These are phyloP conservation scores for Phytophthora vignae DNA, from an alignment of 352 stramenopile genomes.

Conservation along the genomic window DNA sequence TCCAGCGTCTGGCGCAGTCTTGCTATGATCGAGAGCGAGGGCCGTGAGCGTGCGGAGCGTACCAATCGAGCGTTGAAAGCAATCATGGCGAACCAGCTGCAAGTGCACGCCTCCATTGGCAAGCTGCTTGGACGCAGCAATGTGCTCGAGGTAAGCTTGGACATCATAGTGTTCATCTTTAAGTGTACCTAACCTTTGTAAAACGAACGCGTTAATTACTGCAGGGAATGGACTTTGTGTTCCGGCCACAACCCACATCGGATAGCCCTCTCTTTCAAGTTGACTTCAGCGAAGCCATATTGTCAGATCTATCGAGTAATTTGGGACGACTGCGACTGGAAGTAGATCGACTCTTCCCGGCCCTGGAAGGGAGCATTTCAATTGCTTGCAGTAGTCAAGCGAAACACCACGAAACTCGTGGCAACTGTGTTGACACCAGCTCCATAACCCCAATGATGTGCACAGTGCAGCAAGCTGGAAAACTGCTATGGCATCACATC, in stretches of 20 bases:
- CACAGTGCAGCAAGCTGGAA: slow-evolving; percentile 14
- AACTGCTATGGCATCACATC: slow-evolving; percentile 36
- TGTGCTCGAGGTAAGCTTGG: slow-evolving; percentile 14
- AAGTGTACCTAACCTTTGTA: neutral
- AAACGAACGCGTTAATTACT: neutral
- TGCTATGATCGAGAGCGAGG: slow-evolving; percentile 25
- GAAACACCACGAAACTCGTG: neutral
- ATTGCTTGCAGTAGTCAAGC: slow-evolving; percentile 17
- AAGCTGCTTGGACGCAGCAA: slow-evolving; percentile 26
- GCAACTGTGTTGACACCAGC: slow-evolving; percentile 25
- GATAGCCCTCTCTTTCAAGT: slow-evolving; percentile 11
- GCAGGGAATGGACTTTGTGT: slow-evolving; percentile 29
- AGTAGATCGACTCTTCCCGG: slow-evolving; percentile 14
- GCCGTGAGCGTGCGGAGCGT: slow-evolving; percentile 31
- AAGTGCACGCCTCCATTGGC: slow-evolving; percentile 16
- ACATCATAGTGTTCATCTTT: neutral
- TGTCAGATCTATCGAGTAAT: slow-evolving; percentile 19
- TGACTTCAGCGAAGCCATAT: slow-evolving; percentile 33
- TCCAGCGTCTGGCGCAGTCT: slow-evolving; percentile 15
- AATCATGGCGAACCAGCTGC: slow-evolving; percentile 30
- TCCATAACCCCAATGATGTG: slow-evolving; percentile 32
- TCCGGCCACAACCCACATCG: slow-evolving; percentile 13
- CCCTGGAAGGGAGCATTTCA: neutral
- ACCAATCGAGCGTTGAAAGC: slow-evolving; percentile 36
- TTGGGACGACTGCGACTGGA: slow-evolving; percentile 23